Conservation (phyloP, 257 asterid genomes). For the Solanum pinnatisectum region DNA sequence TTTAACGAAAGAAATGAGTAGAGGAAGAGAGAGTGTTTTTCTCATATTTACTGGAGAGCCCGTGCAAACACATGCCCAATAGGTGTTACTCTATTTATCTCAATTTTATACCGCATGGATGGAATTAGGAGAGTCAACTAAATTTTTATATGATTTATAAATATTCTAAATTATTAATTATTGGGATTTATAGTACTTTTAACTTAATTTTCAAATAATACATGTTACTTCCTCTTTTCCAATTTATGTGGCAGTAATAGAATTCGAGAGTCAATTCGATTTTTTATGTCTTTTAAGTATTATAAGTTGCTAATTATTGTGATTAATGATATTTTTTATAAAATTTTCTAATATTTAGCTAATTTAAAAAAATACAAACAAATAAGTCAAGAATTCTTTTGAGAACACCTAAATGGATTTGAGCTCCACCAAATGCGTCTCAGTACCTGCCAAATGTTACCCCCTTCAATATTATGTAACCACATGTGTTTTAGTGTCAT, state of each 20-base stretch:
- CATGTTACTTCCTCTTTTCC: background rate
- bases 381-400: background rate
- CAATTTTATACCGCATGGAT: background rate
- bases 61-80: background rate
- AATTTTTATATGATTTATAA: background rate
- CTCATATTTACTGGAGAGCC: background rate
- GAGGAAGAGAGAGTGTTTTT: background rate
- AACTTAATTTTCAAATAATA: too few species aligned
- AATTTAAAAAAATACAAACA: background rate
- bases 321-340: background rate
- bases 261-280: background rate
- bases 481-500: background rate
- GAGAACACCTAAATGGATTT: background rate
- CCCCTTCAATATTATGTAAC: background rate
- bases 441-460: background rate
- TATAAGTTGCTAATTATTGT: background rate
- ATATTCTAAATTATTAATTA: too few species aligned
- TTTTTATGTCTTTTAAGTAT: background rate
- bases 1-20: background rate
- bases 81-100: background rate
- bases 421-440: background rate
- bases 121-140: background rate
- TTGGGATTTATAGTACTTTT: background rate
- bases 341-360: background rate
- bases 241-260: background rate